These are phyloP conservation scores for Hypoxylon sp. DNA, from an alignment of 2,329 filamentous ascomycete species.

Conservation along the genomic window DNA sequence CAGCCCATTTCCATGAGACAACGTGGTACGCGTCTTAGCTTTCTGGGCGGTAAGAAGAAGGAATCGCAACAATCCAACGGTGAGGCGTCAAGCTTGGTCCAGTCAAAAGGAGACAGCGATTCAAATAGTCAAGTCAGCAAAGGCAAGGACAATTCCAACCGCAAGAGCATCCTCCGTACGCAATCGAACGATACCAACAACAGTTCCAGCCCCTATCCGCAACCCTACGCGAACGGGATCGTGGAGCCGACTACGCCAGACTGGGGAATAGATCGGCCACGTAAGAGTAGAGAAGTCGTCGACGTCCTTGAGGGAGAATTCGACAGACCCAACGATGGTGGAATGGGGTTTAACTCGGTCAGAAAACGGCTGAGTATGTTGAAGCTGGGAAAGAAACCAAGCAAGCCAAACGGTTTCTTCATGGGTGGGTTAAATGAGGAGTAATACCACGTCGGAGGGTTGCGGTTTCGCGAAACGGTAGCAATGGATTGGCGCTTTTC, in stretches of 20 bases:
- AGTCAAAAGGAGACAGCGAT: slow-evolving; percentile 50
- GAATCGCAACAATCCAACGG: slow-evolving; percentile 50
- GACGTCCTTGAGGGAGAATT: slow-evolving; percentile 47
- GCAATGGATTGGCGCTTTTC: slow-evolving; percentile 13
- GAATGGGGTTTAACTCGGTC: slow-evolving; percentile 68
- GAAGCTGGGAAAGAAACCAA: slow-evolving; percentile 77
- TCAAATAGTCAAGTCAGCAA: slow-evolving; percentile 51
- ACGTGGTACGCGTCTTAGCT: slow-evolving; percentile 67
- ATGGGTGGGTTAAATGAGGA: slow-evolving; percentile 70
- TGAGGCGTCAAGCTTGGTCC: slow-evolving; percentile 42
- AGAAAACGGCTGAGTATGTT: slow-evolving; percentile 83
- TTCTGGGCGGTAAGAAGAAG: slow-evolving; percentile 66
- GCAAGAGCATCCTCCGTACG: slow-evolving; percentile 61
- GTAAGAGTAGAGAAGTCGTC: slow-evolving; percentile 49
- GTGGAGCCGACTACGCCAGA: slow-evolving; percentile 36
- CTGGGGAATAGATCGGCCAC: slow-evolving; percentile 42
- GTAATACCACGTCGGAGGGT: slow-evolving; percentile 49
- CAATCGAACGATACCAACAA: slow-evolving; percentile 50
- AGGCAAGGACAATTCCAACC: slow-evolving; percentile 53
- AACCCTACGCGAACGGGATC: slow-evolving; percentile 41
- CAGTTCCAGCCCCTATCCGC: slow-evolving; percentile 38
- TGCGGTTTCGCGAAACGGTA: slow-evolving; percentile 15
- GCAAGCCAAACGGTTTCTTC: slow-evolving; percentile 62
- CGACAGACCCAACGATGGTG: slow-evolving; percentile 51
- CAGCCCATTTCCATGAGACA: slow-evolving; percentile 64